These are phyloP conservation scores for Vararia minispora DNA, from an alignment of 768 basidiomycete species.

Conservation along the genomic window DNA sequence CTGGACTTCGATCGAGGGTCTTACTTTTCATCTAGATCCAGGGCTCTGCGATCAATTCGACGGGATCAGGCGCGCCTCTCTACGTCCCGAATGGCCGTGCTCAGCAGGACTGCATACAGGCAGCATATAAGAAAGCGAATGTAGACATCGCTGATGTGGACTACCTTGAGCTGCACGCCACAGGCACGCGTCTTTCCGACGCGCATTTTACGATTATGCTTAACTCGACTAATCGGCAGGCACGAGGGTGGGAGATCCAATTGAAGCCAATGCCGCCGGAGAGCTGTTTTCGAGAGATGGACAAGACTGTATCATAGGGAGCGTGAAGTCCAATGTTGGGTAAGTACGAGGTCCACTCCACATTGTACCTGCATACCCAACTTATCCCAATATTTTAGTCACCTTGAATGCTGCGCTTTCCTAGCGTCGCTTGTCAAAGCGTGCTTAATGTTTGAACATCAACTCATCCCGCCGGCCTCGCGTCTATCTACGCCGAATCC, in stretches of 20 bases:
- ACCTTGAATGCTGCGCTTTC: constrained; percentile 32
- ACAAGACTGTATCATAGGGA: too few species aligned
- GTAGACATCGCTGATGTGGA: constrained; percentile 30
- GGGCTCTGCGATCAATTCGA: constrained; percentile 27
- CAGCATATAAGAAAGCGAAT: constrained; percentile 23
- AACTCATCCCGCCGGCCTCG: constrained; percentile 28
- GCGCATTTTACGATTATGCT: too few species aligned
- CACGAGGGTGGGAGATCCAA: too few species aligned
- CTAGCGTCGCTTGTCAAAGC: constrained; percentile 35
- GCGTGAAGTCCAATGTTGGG: too few species aligned
- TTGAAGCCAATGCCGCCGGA: too few species aligned
- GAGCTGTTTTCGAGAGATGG: too few species aligned
- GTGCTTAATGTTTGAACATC: constrained; percentile 25
- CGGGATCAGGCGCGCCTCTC: constrained; percentile 26
- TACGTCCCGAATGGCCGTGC: constrained; percentile 27
- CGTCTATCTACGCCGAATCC: constrained; percentile 27
- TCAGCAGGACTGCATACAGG: constrained; percentile 26
- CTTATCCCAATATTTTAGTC: constrained; percentile 15
- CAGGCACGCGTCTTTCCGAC: constrained; percentile 20
- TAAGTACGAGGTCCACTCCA: too few species aligned
- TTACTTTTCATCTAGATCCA: constrained; percentile 22
- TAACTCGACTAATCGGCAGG: too few species aligned
- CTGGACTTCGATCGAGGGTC: not conserved
- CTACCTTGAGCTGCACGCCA: constrained; percentile 39
- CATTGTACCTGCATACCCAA: too few species aligned